These are phyloP conservation scores for Globisporangium spinosum DNA, from an alignment of 352 stramenopile genomes.

Conservation along the genomic window DNA sequence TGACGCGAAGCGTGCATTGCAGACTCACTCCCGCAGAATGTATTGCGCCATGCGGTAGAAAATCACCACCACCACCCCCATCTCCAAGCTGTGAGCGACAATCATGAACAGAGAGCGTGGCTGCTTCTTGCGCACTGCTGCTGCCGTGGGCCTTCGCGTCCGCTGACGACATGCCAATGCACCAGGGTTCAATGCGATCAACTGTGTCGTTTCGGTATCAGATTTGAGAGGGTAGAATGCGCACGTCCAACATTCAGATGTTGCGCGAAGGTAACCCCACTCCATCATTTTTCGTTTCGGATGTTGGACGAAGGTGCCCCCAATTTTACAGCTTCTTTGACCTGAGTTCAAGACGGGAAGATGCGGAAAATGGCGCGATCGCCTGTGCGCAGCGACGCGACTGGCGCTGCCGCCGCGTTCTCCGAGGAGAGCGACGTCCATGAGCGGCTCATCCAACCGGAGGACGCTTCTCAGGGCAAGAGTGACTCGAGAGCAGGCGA, in stretches of 20 bases:
- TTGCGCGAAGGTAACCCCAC: constrained; percentile 2
- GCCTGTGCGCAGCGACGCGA: constrained; percentile 1
- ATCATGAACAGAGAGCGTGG: neutral
- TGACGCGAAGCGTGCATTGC: neutral
- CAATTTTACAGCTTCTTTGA: neutral
- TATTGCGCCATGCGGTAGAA: neutral
- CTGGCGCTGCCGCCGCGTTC: constrained; percentile 7
- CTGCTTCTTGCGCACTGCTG: neutral
- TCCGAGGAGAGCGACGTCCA: constrained; percentile 29
- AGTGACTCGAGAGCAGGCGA: neutral
- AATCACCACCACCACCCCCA: neutral
- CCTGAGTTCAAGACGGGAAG: constrained; percentile 7
- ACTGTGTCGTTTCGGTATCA: constrained; percentile 8
- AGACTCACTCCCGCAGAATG: neutral
- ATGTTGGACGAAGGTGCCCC: neutral
- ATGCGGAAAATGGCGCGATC: constrained; percentile 14
- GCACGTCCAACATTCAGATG: neutral
- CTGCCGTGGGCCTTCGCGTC: neutral
- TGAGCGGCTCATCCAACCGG: constrained; percentile 39
- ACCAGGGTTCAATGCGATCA: neutral
- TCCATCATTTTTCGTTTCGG: neutral
- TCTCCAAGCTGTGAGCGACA: neutral
- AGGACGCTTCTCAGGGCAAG: neutral
- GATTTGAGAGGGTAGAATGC: neutral
- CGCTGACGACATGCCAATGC: neutral